Percentiles rank a stretch among this genome's conserved stretches.
These are phyloP conservation scores for Silybum marianum DNA, from an alignment of 129 eudicot genomes.

Conservation along the genomic window DNA sequence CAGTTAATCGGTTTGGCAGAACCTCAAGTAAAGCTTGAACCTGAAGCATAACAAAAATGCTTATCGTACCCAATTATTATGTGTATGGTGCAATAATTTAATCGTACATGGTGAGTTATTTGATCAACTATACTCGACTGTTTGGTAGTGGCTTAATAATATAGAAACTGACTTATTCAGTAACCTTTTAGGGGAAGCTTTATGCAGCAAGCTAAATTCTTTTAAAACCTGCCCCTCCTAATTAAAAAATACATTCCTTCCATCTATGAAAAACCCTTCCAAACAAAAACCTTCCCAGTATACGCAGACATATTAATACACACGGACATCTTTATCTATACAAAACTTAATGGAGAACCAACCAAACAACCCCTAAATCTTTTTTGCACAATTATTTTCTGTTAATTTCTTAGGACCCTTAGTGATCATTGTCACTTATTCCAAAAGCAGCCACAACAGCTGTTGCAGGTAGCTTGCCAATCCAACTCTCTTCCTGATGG, in stretches of 20 bases:
- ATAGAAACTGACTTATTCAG: no score
- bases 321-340: no score
- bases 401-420: neutral
- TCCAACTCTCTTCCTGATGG: constrained; percentile 5
- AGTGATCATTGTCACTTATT: neutral
- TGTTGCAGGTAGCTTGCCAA: constrained; percentile 1
- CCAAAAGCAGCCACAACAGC: neutral
- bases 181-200: no score
- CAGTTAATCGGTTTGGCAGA: constrained; percentile 88
- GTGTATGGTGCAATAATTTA: neutral
- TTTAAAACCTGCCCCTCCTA: no score
- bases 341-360: no score
- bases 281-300: no score
- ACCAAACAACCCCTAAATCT: neutral
- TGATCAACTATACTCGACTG: no score
- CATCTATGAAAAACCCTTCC: no score
- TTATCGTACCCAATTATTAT: constrained; percentile 7
- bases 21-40: constrained; percentile 92
- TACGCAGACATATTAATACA: no score
- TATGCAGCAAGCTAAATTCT: no score
- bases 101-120: neutral
- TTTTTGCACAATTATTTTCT: neutral
- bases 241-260: no score
- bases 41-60: constrained; percentile 47
- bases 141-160: no score